Evolutionary conservation across 2,329 filamentous ascomycete species (phyloP), one percentile per base, ranked within the genome.

Genomic region (Claviceps spartinae): DNA sequence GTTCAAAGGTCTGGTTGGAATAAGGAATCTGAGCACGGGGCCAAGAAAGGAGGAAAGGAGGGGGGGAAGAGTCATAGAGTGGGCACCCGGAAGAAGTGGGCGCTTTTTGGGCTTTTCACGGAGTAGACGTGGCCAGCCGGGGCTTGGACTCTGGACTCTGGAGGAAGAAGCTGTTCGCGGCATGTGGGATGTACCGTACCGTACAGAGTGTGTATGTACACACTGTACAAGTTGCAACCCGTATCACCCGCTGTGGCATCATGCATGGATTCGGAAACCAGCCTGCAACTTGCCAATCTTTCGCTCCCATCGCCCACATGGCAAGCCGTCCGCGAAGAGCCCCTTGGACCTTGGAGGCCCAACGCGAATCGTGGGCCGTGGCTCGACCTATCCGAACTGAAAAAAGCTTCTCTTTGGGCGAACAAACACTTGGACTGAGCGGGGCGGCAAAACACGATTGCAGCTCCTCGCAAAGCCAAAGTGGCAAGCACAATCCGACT

Each of bases 11-110:
- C 18, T 47, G 45, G 45, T 34, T 42, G 53, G 48, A 44, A 46
- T 50, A 26, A 34, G 48, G 50, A 48, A 46, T 51, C 37, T 20
- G 30, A 37, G 47, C 51, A 50, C 48, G 48, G 52, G 52, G 48
- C 36, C 26, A 37, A 24, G 41, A 38, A 13, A 18, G 37, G 34
- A 41, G 48, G 34, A n/a, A 24, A 18, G 47, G 37, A 14, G 42
- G 18, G 11, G 18, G 11, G 20, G 41, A 43, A 43, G 41, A 43
- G 41, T 43, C 41, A 13, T 38, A 51, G 36, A 46, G 22, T 47
- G 49, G 49, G 48, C 26, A 22, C 40, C n/a, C 16, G 48, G 26
- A 42, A n/a, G 26, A 44, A 41, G 22, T 20, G 40, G n/a, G 20
- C 37, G 18, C 9, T 36, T 34, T 34, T 34, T 44, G 40, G 40